Conservation (phyloP, 1,139 yeast species). For the Meyerozyma elateridarum region DNA sequence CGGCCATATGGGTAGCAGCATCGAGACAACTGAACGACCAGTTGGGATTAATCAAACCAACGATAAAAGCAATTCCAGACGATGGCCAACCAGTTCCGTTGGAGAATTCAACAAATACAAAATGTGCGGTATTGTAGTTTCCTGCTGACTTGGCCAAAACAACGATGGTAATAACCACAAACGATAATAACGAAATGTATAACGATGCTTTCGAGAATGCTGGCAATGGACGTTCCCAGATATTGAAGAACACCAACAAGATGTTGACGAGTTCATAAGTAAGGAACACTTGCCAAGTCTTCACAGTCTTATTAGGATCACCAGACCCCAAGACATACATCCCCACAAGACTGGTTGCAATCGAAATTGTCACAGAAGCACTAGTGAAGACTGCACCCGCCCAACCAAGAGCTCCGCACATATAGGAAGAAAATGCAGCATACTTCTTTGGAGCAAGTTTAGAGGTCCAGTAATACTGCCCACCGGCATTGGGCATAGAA, state of each 20-base stretch:
- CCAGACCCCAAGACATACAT: conserved; percentile 44
- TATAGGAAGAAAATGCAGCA: conserved; percentile 48
- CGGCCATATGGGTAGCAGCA: conserved; percentile 68
- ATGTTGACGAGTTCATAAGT: conserved; percentile 40
- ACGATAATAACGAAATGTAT: conserved; percentile 51
- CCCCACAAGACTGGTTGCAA: conserved; percentile 50
- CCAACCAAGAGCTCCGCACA: conserved; percentile 57
- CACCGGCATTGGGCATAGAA: conserved; percentile 63
- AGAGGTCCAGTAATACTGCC: conserved; percentile 63
- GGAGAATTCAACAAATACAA: conserved; percentile 56
- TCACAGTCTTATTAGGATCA: conserved; percentile 40
- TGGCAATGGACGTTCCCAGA: conserved; percentile 56
- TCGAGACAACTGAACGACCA: conserved; percentile 70
- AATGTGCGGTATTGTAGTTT: conserved; percentile 49
- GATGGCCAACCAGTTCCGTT: conserved; percentile 66
- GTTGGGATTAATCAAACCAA: conserved; percentile 63
- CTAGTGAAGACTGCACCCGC: conserved; percentile 57
- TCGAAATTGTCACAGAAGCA: conserved; percentile 55
- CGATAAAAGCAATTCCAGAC: conserved; percentile 57
- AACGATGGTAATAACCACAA: conserved; percentile 50
- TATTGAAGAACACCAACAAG: conserved; percentile 47
- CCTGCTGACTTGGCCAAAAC: conserved; percentile 53
- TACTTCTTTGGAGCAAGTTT: conserved; percentile 48
- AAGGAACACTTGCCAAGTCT: conserved; percentile 57
- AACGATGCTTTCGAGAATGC: conserved; percentile 47